Evolutionary conservation across 257 asterid species (phyloP).

Genomic region (Avicennia marina): DNA sequence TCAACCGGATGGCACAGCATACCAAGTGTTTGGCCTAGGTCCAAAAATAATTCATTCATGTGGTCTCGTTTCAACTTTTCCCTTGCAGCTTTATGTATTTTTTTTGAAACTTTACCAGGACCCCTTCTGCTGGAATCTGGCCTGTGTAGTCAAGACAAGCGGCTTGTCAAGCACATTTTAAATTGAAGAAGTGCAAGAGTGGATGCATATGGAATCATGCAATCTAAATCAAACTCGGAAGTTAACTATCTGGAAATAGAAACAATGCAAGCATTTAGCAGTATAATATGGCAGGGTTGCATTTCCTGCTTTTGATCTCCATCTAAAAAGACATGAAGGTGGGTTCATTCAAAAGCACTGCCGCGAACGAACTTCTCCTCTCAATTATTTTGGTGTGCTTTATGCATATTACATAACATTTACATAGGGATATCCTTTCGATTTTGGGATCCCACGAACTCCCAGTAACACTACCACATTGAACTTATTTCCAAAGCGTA

Average conservation of each 20-base stretch:
- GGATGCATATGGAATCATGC: background rate
- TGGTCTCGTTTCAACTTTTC: constrained; percentile 67
- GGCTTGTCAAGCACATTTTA: constrained; percentile 9
- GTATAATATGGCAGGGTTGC: background rate
- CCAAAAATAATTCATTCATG: constrained; percentile 50
- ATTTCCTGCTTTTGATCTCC: background rate
- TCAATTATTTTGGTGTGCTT: background rate
- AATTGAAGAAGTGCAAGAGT: too few relatives aligned
- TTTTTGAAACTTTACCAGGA: constrained; percentile 37
- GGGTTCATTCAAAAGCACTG: background rate
- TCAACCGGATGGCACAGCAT: constrained; percentile 10
- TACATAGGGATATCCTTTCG: too few relatives aligned
- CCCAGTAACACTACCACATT: background rate
- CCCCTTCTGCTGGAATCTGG: constrained; percentile 28
- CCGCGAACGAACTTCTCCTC: background rate
- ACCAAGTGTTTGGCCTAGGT: constrained; percentile 51
- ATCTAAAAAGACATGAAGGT: background rate
- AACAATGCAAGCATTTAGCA: background rate
- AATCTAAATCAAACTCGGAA: background rate
- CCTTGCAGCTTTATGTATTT: constrained; percentile 59
- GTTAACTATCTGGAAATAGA: background rate
- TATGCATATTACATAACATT: background rate
- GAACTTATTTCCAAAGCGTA: background rate
- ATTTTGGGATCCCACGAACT: too few relatives aligned
- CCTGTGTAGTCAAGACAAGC: constrained; percentile 11